Conservation (phyloP, 2,329 filamentous ascomycete species). For the Trichoderma semiorbis region DNA sequence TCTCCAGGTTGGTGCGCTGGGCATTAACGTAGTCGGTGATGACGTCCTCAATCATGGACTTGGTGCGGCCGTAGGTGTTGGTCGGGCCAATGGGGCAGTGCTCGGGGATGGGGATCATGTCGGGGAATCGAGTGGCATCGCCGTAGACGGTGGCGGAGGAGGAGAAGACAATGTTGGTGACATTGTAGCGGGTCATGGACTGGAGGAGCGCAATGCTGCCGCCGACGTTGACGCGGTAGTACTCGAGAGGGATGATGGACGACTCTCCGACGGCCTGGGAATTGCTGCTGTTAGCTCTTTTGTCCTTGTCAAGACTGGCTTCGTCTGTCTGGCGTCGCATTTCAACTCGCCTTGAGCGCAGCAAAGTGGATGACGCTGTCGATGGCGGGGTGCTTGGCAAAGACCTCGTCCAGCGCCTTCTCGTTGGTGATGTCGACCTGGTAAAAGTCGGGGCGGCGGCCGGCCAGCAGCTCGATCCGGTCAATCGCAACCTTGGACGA, state of each 20-base stretch:
- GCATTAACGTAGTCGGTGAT: constrained; percentile 89
- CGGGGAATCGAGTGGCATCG: constrained; percentile 89
- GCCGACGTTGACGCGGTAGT: constrained; percentile 95
- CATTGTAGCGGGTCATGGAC: constrained; percentile 84
- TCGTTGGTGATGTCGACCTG: constrained; percentile 86
- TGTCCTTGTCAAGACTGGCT: background rate
- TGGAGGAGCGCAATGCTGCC: constrained; percentile 84
- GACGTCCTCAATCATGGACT: constrained; percentile 84
- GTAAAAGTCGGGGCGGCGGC: constrained; percentile 82
- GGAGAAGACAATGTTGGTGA: constrained; percentile 97
- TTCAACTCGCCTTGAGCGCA: constrained; percentile 73
- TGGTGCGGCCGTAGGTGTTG: constrained; percentile 97
- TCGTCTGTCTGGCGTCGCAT: background rate
- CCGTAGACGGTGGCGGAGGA: constrained; percentile 98
- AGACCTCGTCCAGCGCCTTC: constrained; percentile 77
- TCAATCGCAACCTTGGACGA: constrained; percentile 88
- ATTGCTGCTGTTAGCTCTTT: constrained; percentile 1
- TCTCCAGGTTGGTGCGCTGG: constrained; percentile 77
- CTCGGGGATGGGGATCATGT: constrained; percentile 99
- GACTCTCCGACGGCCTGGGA: constrained; percentile 90
- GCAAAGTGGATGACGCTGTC: constrained; percentile 99
- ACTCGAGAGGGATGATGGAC: constrained; percentile 87
- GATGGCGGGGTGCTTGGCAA: constrained; percentile 84
- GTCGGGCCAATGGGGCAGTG: constrained; percentile 93
- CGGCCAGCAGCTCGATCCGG: constrained; percentile 89